Percentiles rank a stretch among this genome's conserved stretches.
These are phyloP conservation scores for Tothia fuscella DNA, from an alignment of 2,329 filamentous ascomycete genomes.

Conservation along the genomic window DNA sequence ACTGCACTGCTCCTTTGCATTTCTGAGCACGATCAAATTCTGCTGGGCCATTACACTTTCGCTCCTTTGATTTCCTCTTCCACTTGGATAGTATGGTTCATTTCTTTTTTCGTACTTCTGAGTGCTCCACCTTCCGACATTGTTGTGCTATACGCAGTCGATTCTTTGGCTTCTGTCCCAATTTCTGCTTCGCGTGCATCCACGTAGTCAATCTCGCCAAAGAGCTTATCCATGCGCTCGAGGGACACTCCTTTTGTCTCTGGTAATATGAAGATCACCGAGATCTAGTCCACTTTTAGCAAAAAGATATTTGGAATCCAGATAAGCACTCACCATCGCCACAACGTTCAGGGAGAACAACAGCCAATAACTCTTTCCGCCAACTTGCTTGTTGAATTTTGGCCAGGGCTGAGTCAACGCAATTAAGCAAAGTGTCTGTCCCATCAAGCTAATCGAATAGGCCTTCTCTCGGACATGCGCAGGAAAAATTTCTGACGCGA, in stretches of 20 bases:
- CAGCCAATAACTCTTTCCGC: conserved; percentile 28
- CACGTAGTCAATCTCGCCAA: conserved; percentile 27
- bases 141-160: background rate
- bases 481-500: conserved; percentile 30
- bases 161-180: background rate
- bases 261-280: conserved; percentile 23
- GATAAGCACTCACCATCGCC: conserved; percentile 17
- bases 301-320: background rate
- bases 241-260: conserved; percentile 25
- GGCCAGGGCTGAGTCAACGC: conserved; percentile 31
- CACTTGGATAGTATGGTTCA: too few species aligned
- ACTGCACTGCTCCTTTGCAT: too few species aligned
- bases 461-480: conserved; percentile 31
- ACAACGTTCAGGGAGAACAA: conserved; percentile 27
- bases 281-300: conserved; percentile 15
- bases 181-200: conserved; percentile 14
- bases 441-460: conserved; percentile 24
- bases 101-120: too few species aligned
- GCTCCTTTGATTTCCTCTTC: too few species aligned
- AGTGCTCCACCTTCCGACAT: too few species aligned
- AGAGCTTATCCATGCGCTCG: conserved; percentile 26
- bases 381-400: conserved; percentile 26
- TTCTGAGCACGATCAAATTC: too few species aligned
- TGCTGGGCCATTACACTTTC: too few species aligned
- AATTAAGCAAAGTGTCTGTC: conserved; percentile 28